Evolutionary conservation across 2,329 filamentous ascomycete genomes (phyloP).

Genomic region (Aphanoascus verrucosus): DNA sequence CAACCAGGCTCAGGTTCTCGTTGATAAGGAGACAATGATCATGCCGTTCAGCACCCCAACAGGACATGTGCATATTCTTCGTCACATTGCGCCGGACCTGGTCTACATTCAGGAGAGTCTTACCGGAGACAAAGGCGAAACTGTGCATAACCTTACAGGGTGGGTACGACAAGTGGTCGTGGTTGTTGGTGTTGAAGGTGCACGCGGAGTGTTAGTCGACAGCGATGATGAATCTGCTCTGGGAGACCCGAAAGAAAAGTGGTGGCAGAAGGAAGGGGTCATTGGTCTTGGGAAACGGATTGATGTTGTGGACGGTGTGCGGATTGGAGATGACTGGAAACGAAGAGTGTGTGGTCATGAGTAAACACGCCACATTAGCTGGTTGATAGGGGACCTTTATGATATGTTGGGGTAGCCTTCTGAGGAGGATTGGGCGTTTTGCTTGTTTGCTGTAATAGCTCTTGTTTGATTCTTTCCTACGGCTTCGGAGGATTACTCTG

Average conservation of each 20-base stretch:
- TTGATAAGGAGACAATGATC: constrained; percentile 76
- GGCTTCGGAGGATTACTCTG: neutral
- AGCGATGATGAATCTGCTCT: constrained; percentile 52
- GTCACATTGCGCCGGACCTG: constrained; percentile 72
- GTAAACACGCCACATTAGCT: constrained; percentile 21
- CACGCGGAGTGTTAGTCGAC: constrained; percentile 67
- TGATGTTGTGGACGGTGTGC: constrained; percentile 71
- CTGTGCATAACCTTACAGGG: constrained; percentile 55
- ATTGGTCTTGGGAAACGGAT: constrained; percentile 81
- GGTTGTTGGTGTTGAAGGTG: constrained; percentile 46
- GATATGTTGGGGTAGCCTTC: neutral
- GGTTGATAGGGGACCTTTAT: neutral
- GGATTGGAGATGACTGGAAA: constrained; percentile 78
- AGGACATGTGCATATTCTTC: constrained; percentile 76
- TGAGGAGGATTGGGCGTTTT: neutral
- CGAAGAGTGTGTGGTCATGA: constrained; percentile 60
- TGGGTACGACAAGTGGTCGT: constrained; percentile 55
- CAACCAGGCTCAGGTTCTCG: constrained; percentile 64
- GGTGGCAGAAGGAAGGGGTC: constrained; percentile 62
- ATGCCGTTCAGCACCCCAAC: constrained; percentile 77
- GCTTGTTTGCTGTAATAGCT: neutral
- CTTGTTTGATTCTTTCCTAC: neutral
- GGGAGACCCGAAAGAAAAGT: constrained; percentile 29
- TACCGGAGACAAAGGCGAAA: constrained; percentile 60
- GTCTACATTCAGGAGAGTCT: constrained; percentile 84